Conservation (phyloP, 441 rosid species). For the Capsella rubella region DNA sequence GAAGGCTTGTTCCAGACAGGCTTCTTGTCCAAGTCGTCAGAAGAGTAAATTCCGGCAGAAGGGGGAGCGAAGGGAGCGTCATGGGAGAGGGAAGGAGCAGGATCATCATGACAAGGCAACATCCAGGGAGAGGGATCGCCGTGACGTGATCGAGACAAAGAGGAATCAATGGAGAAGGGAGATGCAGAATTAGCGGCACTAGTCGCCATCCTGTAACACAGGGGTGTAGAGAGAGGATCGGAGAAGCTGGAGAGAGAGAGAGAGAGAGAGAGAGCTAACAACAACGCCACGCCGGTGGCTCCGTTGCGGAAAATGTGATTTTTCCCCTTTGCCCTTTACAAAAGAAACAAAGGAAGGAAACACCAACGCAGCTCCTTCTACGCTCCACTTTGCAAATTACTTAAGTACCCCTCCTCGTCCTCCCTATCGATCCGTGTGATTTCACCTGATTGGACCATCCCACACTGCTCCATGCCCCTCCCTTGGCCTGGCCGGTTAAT, state of each 20-base stretch:
- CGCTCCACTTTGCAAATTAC: background rate
- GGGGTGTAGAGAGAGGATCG: background rate
- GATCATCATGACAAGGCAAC: background rate
- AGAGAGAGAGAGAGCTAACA: background rate
- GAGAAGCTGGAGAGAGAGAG: background rate
- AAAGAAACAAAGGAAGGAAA: constrained; percentile 28
- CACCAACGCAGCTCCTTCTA: background rate
- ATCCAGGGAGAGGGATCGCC: constrained; percentile 30
- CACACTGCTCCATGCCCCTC: background rate
- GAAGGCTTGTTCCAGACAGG: constrained; percentile 78
- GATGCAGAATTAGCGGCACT: constrained; percentile 27
- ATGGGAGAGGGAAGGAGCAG: constrained; percentile 1
- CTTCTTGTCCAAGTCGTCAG: constrained; percentile 47
- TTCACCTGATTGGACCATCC: constrained; percentile 15
- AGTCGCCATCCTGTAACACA: constrained; percentile 26
- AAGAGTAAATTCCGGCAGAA: background rate
- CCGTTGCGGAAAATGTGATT: background rate
- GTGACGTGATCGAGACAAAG: constrained; percentile 27
- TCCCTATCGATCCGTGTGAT: background rate
- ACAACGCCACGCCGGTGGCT: constrained; percentile 15
- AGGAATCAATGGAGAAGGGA: constrained; percentile 31
- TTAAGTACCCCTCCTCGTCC: background rate
- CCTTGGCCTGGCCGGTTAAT: too few species aligned
- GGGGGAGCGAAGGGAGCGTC: background rate
- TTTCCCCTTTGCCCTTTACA: background rate